Percentiles rank a stretch among this genome's conserved stretches.
These are phyloP conservation scores for Lactarius tabidus DNA, from an alignment of 768 basidiomycete species.

Conservation along the genomic window DNA sequence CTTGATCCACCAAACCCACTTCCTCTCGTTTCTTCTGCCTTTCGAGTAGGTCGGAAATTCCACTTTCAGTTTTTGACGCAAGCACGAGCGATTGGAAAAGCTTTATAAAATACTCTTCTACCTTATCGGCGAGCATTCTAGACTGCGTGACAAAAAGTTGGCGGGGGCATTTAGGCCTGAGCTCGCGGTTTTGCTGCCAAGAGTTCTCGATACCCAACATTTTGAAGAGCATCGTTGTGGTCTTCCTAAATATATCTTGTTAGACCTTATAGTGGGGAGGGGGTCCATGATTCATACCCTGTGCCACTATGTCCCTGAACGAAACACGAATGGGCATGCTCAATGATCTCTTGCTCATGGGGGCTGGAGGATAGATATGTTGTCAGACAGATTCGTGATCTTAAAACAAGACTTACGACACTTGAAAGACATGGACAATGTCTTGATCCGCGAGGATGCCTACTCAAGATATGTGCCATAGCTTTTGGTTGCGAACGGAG, in stretches of 20 bases:
- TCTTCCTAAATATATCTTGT: constrained; percentile 47
- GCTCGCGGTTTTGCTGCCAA: constrained; percentile 38
- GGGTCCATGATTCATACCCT: constrained; percentile 41
- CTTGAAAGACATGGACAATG: constrained; percentile 22
- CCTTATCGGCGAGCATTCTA: constrained; percentile 58
- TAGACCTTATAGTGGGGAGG: neutral
- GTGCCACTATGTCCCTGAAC: constrained; percentile 59
- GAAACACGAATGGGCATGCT: constrained; percentile 20
- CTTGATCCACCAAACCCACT: constrained; percentile 37
- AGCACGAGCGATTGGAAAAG: constrained; percentile 44
- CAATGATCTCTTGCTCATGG: constrained; percentile 25
- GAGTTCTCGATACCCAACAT: constrained; percentile 63
- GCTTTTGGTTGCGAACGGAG: neutral
- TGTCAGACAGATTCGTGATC: neutral
- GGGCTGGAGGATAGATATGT: constrained; percentile 2
- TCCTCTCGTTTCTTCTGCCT: constrained; percentile 23
- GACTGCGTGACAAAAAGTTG: constrained; percentile 80
- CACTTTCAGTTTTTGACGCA: constrained; percentile 35
- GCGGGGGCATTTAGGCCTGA: constrained; percentile 41
- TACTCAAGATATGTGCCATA: neutral
- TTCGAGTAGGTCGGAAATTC: constrained; percentile 35
- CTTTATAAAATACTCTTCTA: constrained; percentile 60
- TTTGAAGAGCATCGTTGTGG: constrained; percentile 74
- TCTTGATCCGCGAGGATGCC: constrained; percentile 24
- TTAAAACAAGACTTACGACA: constrained; percentile 16